These are phyloP conservation scores for Bocquillonia castaneifolia DNA, from an alignment of 441 rosid genomes.

Conservation along the genomic window DNA sequence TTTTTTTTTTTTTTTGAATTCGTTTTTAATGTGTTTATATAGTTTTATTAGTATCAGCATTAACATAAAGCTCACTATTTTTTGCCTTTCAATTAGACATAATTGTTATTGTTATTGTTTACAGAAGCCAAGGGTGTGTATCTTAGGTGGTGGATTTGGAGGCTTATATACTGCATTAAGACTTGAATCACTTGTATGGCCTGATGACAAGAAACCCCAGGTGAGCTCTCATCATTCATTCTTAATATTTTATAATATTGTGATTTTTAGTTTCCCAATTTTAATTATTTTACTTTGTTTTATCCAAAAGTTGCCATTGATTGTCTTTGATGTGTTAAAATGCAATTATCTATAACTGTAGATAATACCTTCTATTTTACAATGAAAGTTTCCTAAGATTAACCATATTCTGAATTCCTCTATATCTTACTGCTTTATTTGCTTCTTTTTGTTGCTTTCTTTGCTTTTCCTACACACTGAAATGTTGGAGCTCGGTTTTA, in stretches of 20 bases:
- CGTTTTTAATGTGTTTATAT: not conserved
- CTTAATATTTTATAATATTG: not conserved
- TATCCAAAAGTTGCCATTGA: not conserved
- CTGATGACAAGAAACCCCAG: conserved; percentile 79
- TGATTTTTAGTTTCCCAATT: not conserved
- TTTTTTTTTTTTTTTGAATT: not conserved
- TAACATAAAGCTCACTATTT: not conserved
- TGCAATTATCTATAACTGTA: not conserved
- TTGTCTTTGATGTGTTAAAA: not conserved
- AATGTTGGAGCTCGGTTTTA: not conserved
- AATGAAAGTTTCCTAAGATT: not conserved
- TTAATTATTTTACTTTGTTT: not conserved
- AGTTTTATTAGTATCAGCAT: not conserved
- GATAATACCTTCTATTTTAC: not conserved
- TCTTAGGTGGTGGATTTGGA: conserved; percentile 94
- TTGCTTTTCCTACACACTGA: no score
- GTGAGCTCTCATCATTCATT: conserved; percentile 27
- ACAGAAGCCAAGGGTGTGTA: conserved; percentile 81
- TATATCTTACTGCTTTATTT: not conserved
- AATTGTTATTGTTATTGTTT: conserved; percentile 8
- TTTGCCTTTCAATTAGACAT: not conserved
- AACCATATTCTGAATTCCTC: not conserved
- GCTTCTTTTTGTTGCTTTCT: not conserved
- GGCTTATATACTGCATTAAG: conserved; percentile 89
- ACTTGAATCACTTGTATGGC: conserved; percentile 84